These are phyloP conservation scores for Tuber melanosporum DNA, from an alignment of 495 filamentous ascomycete species.

Conservation along the genomic window DNA sequence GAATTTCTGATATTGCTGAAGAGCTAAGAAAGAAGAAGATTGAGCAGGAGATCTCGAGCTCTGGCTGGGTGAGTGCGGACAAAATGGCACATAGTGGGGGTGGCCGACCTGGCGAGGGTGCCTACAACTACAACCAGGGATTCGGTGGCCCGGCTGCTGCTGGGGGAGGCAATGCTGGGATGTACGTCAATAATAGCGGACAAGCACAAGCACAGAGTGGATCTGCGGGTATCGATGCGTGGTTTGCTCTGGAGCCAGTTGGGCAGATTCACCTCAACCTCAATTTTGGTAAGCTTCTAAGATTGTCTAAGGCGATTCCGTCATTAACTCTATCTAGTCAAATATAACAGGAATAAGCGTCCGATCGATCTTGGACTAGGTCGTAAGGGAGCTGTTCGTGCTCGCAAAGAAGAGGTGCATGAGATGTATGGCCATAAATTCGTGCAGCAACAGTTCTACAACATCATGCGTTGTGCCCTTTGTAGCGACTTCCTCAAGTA, in stretches of 20 bases:
- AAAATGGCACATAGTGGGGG: constrained; percentile 61
- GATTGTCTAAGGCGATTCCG: constrained; percentile 5
- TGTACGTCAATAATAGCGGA: constrained; percentile 31
- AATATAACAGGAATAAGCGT: constrained; percentile 61
- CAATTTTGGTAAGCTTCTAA: constrained; percentile 64
- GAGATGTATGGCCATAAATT: constrained; percentile 99
- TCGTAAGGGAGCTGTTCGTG: constrained; percentile 91
- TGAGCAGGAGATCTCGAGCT: constrained; percentile 80
- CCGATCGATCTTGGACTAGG: constrained; percentile 82
- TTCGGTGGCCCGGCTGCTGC: constrained; percentile 30
- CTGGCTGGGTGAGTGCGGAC: constrained; percentile 95
- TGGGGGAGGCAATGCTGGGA: constrained; percentile 24
- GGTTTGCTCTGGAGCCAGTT: constrained; percentile 94
- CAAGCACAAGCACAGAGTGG: constrained; percentile 23
- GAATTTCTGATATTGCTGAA: constrained; percentile 94
- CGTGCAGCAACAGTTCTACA: constrained; percentile 95
- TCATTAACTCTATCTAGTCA: constrained; percentile 51
- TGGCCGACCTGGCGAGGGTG: constrained; percentile 31
- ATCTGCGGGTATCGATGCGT: constrained; percentile 62
- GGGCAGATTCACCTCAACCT: constrained; percentile 81
- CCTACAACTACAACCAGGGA: constrained; percentile 46
- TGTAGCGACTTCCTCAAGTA: constrained; percentile 99
- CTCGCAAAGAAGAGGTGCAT: constrained; percentile 93
- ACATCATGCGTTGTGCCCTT: constrained; percentile 98
- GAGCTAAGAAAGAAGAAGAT: constrained; percentile 97